phyloP scores from a whole-genome alignment of 352 stramenopile genomes.

The Ophiocytium majus region DNA sequence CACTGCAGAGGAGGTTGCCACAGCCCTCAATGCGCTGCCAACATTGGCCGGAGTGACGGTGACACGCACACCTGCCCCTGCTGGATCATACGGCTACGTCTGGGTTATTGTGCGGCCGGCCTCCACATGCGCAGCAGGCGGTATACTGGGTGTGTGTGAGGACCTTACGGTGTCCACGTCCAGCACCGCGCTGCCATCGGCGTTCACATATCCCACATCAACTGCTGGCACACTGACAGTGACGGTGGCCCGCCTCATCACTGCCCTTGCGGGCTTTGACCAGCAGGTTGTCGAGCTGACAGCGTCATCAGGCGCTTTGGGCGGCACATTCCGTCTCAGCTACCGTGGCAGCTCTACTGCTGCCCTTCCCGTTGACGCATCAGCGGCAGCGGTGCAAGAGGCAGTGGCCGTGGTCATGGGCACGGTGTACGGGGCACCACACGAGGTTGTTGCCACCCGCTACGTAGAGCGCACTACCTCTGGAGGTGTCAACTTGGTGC shows the following conservation, averaged over 20 bases:
- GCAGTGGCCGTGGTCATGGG: constrained; percentile 52
- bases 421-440: no score
- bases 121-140: constrained; percentile 32
- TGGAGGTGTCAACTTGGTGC: constrained; percentile 32
- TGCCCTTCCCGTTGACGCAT: constrained; percentile 58
- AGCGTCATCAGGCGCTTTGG: constrained; percentile 64
- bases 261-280: constrained; percentile 82
- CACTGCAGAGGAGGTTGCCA: constrained; percentile 71
- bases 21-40: constrained; percentile 70
- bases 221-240: constrained; percentile 65
- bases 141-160: constrained; percentile 51
- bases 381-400: constrained; percentile 63
- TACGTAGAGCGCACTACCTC: neutral
- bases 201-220: constrained; percentile 65
- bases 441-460: no score
- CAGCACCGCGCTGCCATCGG: constrained; percentile 58
- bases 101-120: constrained; percentile 46
- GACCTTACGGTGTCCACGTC: constrained; percentile 72
- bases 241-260: constrained; percentile 71
- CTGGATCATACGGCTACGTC: constrained; percentile 30
- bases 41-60: constrained; percentile 62
- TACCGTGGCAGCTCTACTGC: constrained; percentile 65
- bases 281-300: constrained; percentile 76
- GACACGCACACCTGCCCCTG: neutral
- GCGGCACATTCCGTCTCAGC: constrained; percentile 76